phyloP scores from a whole-genome alignment of 2,329 filamentous ascomycete species.

The Pseudocercospora ulei region DNA sequence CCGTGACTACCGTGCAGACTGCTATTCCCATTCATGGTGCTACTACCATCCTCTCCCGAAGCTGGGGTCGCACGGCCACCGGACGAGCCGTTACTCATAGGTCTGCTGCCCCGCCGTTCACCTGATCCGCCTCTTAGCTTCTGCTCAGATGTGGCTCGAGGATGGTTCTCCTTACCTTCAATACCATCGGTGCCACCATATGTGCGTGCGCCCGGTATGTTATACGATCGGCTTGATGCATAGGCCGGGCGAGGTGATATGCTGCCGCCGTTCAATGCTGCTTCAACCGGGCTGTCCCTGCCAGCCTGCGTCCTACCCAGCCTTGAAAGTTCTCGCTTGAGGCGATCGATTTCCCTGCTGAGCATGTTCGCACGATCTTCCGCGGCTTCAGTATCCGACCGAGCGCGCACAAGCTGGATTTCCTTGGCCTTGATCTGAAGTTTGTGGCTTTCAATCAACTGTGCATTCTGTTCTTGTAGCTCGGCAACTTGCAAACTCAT shows the following conservation, averaged over 20 bases:
- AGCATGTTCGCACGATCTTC: slow-evolving; percentile 78
- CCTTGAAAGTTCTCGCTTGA: slow-evolving; percentile 71
- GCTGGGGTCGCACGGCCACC: slow-evolving; percentile 43
- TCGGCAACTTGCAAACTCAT: slow-evolving; percentile 82
- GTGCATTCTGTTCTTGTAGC: slow-evolving; percentile 91
- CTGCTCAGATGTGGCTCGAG: slow-evolving; percentile 10
- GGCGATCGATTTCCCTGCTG: slow-evolving; percentile 75
- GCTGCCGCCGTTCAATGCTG: slow-evolving; percentile 14
- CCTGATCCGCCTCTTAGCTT: slow-evolving; percentile 24
- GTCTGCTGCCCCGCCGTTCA: slow-evolving; percentile 18
- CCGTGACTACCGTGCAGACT: slow-evolving; percentile 12
- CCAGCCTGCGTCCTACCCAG: slow-evolving; percentile 45
- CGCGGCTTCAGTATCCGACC: slow-evolving; percentile 79
- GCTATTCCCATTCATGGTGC: slow-evolving; percentile 6
- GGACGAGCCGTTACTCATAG: slow-evolving; percentile 23
- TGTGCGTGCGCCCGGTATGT: slow-evolving; percentile 19
- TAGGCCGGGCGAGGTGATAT: slow-evolving; percentile 21
- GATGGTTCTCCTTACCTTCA: slow-evolving; percentile 44
- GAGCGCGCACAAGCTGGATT: slow-evolving; percentile 84
- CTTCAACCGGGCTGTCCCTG: slow-evolving; percentile 26
- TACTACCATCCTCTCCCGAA: slow-evolving; percentile 12
- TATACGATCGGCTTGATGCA: slow-evolving; percentile 22
- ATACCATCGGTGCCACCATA: slow-evolving; percentile 18
- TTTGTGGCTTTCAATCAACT: slow-evolving; percentile 94
- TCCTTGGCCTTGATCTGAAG: slow-evolving; percentile 97